These are phyloP conservation scores for Plantago elongata DNA, from an alignment of 257 asterid species.

Conservation along the genomic window DNA sequence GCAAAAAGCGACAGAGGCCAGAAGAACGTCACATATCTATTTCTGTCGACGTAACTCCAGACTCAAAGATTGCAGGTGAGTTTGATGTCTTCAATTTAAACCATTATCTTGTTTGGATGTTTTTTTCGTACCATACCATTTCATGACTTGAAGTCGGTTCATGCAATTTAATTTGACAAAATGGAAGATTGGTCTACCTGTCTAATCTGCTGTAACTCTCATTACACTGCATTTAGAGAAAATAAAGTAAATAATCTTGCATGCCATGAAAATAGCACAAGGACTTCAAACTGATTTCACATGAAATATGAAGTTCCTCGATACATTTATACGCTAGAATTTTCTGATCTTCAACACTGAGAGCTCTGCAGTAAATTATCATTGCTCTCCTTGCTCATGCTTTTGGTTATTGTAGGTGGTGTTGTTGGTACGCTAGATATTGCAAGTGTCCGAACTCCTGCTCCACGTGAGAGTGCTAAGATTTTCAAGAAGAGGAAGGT, in stretches of 20 bases:
- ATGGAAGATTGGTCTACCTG: no score
- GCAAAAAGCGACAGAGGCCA: slow-evolving; percentile 23
- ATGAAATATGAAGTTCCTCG: neutral
- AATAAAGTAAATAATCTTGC: no score
- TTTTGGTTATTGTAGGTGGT: slow-evolving; percentile 21
- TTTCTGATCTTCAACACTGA: neutral
- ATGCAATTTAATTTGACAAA: no score
- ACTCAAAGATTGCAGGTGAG: slow-evolving; percentile 42
- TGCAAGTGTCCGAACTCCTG: slow-evolving; percentile 60
- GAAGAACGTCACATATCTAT: slow-evolving; percentile 30
- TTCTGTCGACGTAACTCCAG: slow-evolving; percentile 34
- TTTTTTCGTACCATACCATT: no score
- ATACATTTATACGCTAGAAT: neutral
- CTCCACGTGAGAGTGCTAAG: slow-evolving; percentile 45
- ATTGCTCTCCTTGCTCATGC: slow-evolving; percentile 4
- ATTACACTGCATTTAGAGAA: no score
- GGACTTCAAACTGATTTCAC: no score
- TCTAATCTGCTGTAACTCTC: no score
- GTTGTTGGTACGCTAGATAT: slow-evolving; percentile 32
- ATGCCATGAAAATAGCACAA: no score
- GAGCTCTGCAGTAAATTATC: neutral
- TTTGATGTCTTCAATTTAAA: slow-evolving; percentile 17
- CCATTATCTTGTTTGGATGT: neutral
- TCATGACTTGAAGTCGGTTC: no score
- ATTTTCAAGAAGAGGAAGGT: slow-evolving; percentile 54